Percentiles rank a stretch among this genome's conserved stretches.
These are phyloP conservation scores for Scytalidium sp. DNA, from an alignment of 2,329 filamentous ascomycete species.

Conservation along the genomic window DNA sequence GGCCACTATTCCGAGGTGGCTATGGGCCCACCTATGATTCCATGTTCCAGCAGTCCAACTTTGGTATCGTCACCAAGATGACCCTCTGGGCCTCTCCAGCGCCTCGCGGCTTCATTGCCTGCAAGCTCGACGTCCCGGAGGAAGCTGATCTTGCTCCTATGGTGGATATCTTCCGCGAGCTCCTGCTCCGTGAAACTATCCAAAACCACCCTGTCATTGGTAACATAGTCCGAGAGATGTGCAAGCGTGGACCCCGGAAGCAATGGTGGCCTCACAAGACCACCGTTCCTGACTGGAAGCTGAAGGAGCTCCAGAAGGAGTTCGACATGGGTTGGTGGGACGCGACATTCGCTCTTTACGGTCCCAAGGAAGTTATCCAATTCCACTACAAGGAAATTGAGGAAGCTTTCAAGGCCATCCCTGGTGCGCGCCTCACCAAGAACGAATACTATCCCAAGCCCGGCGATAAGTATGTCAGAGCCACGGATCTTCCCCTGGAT, in stretches of 20 bases:
- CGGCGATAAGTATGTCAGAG: too few relatives aligned
- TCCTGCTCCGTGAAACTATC: slow-evolving; percentile 22
- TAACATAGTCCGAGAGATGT: slow-evolving; percentile 24
- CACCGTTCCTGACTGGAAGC: slow-evolving; percentile 32
- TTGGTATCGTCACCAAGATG: slow-evolving; percentile 52
- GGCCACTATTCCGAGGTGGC: slow-evolving; percentile 33
- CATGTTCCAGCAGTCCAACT: slow-evolving; percentile 47
- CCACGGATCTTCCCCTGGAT: too few relatives aligned
- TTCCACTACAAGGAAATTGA: slow-evolving; percentile 44
- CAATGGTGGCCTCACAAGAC: slow-evolving; percentile 20
- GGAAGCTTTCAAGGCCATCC: too few relatives aligned
- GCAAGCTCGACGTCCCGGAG: slow-evolving; percentile 38
- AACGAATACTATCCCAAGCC: too few relatives aligned
- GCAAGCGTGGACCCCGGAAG: slow-evolving; percentile 31
- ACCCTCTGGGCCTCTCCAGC: slow-evolving; percentile 32
- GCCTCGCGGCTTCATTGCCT: slow-evolving; percentile 16
- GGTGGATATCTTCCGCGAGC: slow-evolving; percentile 38
- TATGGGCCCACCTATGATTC: slow-evolving; percentile 37
- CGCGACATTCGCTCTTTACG: slow-evolving; percentile 36
- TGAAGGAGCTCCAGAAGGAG: slow-evolving; percentile 12
- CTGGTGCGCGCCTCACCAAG: too few relatives aligned
- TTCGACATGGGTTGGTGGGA: slow-evolving; percentile 35
- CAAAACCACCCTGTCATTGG: slow-evolving; percentile 38
- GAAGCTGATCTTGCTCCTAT: slow-evolving; percentile 45
- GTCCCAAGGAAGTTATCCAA: slow-evolving; percentile 7